Evolutionary conservation across 495 filamentous ascomycete species (phyloP).

Genomic region (Immersiella caudata): DNA sequence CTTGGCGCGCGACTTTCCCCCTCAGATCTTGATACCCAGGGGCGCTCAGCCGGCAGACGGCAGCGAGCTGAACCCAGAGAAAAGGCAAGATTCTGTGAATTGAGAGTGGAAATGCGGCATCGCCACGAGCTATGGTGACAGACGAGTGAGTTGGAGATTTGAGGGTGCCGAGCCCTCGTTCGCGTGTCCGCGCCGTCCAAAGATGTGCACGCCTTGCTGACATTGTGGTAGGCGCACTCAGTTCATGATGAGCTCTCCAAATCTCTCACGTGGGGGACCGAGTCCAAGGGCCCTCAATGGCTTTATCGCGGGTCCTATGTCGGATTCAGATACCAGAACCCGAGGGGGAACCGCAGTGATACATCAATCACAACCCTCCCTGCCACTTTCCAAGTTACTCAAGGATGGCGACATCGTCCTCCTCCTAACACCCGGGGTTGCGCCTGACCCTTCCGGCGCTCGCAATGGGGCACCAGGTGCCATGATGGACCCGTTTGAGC

Average conservation of each 20-base stretch:
- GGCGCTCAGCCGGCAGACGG: background rate
- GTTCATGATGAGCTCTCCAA: conserved; percentile 21
- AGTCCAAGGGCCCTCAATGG: background rate
- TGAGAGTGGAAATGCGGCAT: conserved; percentile 3
- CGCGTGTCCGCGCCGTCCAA: background rate
- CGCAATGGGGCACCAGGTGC: conserved; percentile 21
- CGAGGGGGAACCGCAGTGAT: conserved; percentile 28
- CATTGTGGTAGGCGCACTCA: background rate
- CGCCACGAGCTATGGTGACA: background rate
- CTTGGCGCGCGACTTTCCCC: background rate
- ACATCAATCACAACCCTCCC: conserved; percentile 42
- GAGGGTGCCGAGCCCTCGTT: background rate
- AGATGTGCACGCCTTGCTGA: background rate
- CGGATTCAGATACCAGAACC: conserved; percentile 9
- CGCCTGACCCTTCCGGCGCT: conserved; percentile 39
- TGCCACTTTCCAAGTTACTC: conserved; percentile 46
- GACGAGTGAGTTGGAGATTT: background rate
- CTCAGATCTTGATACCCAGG: background rate
- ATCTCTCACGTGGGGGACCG: conserved; percentile 13
- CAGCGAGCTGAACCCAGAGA: background rate
- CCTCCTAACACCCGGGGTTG: conserved; percentile 62
- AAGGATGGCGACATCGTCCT: conserved; percentile 55
- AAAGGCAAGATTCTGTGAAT: background rate
- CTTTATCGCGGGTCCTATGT: background rate
- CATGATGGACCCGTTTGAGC: conserved; percentile 61